A percentile compares a stretch with the other conserved stretches of the same genome.
These are phyloP conservation scores for Samsoniella hepiali DNA, from an alignment of 2,329 filamentous ascomycete species.

Conservation along the genomic window DNA sequence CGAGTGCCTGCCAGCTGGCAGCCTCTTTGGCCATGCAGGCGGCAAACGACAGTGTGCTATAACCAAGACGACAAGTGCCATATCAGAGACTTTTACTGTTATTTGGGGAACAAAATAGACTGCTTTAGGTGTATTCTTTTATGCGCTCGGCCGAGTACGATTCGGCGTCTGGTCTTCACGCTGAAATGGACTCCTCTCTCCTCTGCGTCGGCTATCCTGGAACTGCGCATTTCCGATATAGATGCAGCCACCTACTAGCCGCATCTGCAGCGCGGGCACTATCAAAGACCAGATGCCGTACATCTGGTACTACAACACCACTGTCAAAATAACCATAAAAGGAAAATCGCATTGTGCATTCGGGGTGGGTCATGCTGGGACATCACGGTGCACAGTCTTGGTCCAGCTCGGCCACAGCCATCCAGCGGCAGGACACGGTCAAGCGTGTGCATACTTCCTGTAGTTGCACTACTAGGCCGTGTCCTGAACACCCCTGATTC, in stretches of 20 bases:
- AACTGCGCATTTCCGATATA: no score
- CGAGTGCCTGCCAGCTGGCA: constrained; percentile 13
- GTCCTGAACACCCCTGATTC: not conserved
- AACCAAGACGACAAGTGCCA: not conserved
- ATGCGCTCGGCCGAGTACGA: no score
- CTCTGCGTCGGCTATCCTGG: no score
- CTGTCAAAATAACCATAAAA: not conserved
- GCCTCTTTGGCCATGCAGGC: not conserved
- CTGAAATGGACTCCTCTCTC: no score
- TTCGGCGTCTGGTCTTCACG: no score
- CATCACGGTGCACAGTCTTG: constrained; percentile 16
- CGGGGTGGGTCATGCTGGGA: constrained; percentile 11
- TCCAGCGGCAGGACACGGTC: not conserved
- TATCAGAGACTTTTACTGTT: not conserved
- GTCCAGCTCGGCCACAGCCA: not conserved
- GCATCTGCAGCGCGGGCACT: not conserved
- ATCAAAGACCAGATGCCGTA: not conserved
- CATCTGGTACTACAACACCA: not conserved
- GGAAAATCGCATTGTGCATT: not conserved
- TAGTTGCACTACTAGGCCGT: not conserved
- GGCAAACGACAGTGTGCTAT: not conserved
- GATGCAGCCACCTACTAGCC: not conserved
- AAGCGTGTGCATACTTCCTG: not conserved
- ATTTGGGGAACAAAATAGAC: no score
- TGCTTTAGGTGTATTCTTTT: no score